Conservation (phyloP, 2,329 filamentous ascomycete genomes). For the Cladosporium cucumerinum region DNA sequence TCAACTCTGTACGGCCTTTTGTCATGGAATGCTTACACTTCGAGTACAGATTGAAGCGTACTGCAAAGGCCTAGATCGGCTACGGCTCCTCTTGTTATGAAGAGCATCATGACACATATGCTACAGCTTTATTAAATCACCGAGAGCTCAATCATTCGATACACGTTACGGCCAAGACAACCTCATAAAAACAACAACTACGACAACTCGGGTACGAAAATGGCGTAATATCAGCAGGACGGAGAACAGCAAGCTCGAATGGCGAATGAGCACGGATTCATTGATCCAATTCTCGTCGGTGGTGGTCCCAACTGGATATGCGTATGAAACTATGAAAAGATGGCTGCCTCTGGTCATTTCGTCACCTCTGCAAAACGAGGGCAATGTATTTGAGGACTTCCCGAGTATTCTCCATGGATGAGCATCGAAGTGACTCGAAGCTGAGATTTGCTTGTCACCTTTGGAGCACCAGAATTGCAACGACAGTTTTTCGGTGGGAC, state of each 20-base stretch:
- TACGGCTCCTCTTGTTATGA: not conserved
- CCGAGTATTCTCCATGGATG: not conserved
- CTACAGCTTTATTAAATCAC: not conserved
- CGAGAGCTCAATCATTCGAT: not conserved
- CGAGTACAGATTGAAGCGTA: not conserved
- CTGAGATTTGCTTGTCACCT: not conserved
- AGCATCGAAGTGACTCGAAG: not conserved
- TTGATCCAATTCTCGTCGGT: not conserved
- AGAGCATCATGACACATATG: not conserved
- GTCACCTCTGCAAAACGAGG: not conserved
- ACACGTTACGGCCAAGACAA: too few relatives aligned
- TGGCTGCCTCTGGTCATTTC: not conserved
- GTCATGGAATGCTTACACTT: not conserved
- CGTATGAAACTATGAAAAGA: not conserved
- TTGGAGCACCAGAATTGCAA: not conserved
- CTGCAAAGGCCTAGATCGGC: not conserved
- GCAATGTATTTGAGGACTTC: not conserved
- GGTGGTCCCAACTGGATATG: not conserved
- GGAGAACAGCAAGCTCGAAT: not conserved
- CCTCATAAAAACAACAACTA: too few relatives aligned
- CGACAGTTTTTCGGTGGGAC: not conserved
- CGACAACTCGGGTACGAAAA: too few relatives aligned
- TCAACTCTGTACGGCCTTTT: not conserved
- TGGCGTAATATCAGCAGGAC: too few relatives aligned
- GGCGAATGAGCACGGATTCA: not conserved